Conservation (phyloP, 192 early-diverging fungal genomes). For the Borealophlyctis nickersoniae region DNA sequence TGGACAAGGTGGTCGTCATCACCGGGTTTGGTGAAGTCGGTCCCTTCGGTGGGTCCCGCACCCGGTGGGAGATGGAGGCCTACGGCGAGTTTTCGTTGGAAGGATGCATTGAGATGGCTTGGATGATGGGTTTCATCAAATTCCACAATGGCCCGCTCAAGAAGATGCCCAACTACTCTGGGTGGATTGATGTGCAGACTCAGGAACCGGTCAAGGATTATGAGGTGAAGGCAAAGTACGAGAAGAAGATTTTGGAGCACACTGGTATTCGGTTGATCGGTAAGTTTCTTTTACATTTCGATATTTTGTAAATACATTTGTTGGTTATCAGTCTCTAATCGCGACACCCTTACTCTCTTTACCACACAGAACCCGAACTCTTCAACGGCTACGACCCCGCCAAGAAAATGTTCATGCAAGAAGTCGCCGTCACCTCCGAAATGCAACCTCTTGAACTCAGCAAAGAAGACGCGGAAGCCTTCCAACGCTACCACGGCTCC, state of each 20-base stretch:
- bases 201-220: constrained; percentile 79
- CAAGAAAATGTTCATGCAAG: constrained; percentile 82
- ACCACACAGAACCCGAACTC: constrained; percentile 66
- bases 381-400: constrained; percentile 85
- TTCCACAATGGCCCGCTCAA: constrained; percentile 82
- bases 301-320: not conserved
- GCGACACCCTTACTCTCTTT: not conserved
- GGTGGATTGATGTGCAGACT: constrained; percentile 89
- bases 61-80: constrained; percentile 96
- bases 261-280: constrained; percentile 84
- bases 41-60: constrained; percentile 84
- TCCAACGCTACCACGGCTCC: constrained; percentile 78
- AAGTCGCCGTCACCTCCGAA: constrained; percentile 83
- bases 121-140: constrained; percentile 96
- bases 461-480: constrained; percentile 81
- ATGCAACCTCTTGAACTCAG: constrained; percentile 82
- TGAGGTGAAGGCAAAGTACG: constrained; percentile 87
- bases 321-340: constrained; percentile 11
- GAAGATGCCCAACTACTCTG: constrained; percentile 71
- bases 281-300: constrained; percentile 11
- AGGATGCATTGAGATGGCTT: constrained; percentile 94
- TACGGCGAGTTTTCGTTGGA: constrained; percentile 82
- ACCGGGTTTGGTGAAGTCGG: constrained; percentile 94
- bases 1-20: constrained; percentile 89
- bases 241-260: constrained; percentile 85